Conservation (phyloP, 768 basidiomycete species). For the Cystobasidium tubakii region DNA sequence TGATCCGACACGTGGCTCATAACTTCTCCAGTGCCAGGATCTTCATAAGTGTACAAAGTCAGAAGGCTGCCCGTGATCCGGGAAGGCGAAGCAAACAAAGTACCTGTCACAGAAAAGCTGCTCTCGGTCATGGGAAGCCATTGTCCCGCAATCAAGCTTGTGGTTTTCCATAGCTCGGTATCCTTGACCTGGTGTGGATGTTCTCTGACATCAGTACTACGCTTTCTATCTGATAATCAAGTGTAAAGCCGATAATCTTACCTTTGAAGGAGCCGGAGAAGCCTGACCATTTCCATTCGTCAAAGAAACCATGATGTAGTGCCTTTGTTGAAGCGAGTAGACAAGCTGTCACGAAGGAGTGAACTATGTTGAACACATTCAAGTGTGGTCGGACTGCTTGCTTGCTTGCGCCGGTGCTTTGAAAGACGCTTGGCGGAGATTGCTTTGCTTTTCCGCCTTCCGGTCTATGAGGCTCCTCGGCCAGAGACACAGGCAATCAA, state of each 20-base stretch:
- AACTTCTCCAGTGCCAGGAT: constrained; percentile 77
- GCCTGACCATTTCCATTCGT: neutral
- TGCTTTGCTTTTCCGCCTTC: too few species aligned
- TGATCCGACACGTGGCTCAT: constrained; percentile 85
- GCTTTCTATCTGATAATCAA: too few species aligned
- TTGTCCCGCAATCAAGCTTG: constrained; percentile 75
- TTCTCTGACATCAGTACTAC: too few species aligned
- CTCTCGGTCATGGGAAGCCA: constrained; percentile 64
- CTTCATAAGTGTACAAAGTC: constrained; percentile 46
- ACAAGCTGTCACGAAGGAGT: too few species aligned
- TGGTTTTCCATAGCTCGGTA: constrained; percentile 63
- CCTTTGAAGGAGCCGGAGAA: neutral
- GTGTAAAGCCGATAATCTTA: neutral
- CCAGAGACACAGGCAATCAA: too few species aligned
- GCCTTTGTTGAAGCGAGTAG: neutral
- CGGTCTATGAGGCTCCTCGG: too few species aligned
- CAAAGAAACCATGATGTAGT: neutral
- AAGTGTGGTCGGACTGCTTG: too few species aligned
- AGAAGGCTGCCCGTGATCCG: too few species aligned
- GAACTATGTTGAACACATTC: too few species aligned
- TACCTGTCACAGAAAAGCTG: constrained; percentile 1
- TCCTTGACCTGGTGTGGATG: constrained; percentile 61
- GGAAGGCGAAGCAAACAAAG: neutral
- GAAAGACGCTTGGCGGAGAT: too few species aligned
- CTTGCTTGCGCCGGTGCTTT: too few species aligned